phyloP scores from a whole-genome alignment of 805 yeast species.

The Saccharomycopsis javanensis region DNA sequence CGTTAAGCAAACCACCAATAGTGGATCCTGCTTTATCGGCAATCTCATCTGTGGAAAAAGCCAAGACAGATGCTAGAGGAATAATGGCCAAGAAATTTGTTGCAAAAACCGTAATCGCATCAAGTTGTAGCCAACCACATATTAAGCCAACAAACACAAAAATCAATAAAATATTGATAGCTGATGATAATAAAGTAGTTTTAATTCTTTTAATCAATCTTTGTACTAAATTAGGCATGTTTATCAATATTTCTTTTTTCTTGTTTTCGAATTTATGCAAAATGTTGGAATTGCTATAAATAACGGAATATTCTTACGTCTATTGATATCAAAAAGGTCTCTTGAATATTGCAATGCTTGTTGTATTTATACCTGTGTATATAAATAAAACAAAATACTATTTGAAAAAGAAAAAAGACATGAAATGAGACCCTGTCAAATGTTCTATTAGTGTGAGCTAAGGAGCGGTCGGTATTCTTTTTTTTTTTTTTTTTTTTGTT shows the following conservation, averaged over 20 bases:
- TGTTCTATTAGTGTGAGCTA: too few species aligned
- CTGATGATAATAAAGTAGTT: constrained; percentile 35
- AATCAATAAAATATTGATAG: constrained; percentile 63
- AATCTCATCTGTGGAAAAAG: constrained; percentile 89
- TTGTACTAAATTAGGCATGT: background rate
- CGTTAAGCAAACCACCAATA: constrained; percentile 89
- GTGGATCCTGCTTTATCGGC: constrained; percentile 85
- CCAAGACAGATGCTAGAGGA: constrained; percentile 87
- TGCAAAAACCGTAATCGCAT: constrained; percentile 48
- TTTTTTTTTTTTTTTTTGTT: too few species aligned
- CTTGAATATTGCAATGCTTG: background rate
- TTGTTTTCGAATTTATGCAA: background rate
- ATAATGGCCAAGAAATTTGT: constrained; percentile 83
- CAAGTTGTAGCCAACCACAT: constrained; percentile 51
- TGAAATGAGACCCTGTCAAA: background rate
- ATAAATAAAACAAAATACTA: too few species aligned
- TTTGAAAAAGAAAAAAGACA: background rate
- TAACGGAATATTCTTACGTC: too few species aligned
- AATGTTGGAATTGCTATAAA: background rate
- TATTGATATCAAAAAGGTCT: background rate
- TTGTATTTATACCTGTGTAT: background rate
- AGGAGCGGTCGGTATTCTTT: too few species aligned
- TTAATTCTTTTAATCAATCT: background rate
- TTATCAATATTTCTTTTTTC: background rate
- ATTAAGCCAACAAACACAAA: constrained; percentile 88